Base-by-base conservation (phyloP, 352 stramenopile genomes). In the Globisporangium spinosum region DNA sequence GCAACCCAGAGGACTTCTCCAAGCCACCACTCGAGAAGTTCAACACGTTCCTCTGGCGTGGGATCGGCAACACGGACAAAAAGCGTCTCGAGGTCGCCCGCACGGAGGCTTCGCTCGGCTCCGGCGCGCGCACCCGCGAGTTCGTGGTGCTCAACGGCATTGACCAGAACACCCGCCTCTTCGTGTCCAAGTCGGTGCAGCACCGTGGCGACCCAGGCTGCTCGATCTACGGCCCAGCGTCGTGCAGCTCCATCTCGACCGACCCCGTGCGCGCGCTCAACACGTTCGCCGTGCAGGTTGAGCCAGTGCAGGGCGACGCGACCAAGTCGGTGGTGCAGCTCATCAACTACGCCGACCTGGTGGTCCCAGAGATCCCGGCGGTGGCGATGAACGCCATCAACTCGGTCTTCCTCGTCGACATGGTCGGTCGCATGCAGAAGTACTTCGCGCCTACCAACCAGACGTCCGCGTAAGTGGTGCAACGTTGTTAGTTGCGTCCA, bases 311-410 rank as follows among this genome's bases (percentile, higher is more conserved):
- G 29, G 62, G 55, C 34, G 49, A 75, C 64, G 59, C 72, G 43
- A 75, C 53, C 54, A 73, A 69, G 35, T 57, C 60, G 22, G 66
- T 75, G n/a, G 49, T 77, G 57, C 62, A 71, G 64, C 49, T 72
- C 23, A 70, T 72, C 65, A 76, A 76, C 70, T 76, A 73, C 62
- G 70, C 70, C 23, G 66, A 76, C 70, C 61, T 73, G 20, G 63
- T 54, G 13, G 43, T 25, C 15, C 73, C 73, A 0, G 68, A 69
- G 9, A 47, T 79, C 34, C 56, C 61, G 13, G 40, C 70, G 20
- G 64, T 64, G 13, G 58, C 73, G 32, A 72, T 75, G 57, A 79
- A 79, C 63, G 27, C 59, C 3, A 76, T 78, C 67, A 69, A 60
- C 27, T 27, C 63, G 38, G 54, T 40, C 8, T 77, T 75, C 68